Evolutionary conservation across 768 basidiomycete genomes (phyloP).

Genomic region (Kwoniella sp.): DNA sequence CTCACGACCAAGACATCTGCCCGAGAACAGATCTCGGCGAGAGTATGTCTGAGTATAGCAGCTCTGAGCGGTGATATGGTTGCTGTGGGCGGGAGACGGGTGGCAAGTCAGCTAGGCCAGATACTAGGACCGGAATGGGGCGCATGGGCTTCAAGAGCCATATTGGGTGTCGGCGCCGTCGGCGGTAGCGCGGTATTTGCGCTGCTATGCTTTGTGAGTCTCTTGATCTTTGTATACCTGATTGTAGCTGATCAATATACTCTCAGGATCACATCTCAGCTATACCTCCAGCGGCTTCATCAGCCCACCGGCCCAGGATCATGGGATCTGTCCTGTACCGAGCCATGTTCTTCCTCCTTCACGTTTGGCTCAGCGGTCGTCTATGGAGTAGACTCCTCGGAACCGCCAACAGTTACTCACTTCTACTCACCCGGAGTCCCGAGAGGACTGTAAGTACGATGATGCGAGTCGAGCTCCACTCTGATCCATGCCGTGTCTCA

Average conservation of each 20-base stretch:
- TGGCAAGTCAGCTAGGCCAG: slow-evolving; percentile 19
- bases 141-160: slow-evolving; percentile 10
- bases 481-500: slow-evolving; percentile 2
- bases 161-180: slow-evolving; percentile 24
- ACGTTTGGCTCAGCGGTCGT: slow-evolving; percentile 23
- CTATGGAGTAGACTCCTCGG: too few relatives aligned
- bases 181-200: slow-evolving; percentile 24
- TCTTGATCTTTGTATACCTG: background rate
- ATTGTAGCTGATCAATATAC: background rate
- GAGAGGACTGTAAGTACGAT: slow-evolving; percentile 29
- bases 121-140: slow-evolving; percentile 31
- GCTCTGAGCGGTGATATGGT: slow-evolving; percentile 30
- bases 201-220: slow-evolving; percentile 36
- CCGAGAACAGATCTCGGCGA: slow-evolving; percentile 15
- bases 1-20: background rate
- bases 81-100: slow-evolving; percentile 19
- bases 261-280: slow-evolving; percentile 30
- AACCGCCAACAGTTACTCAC: too few relatives aligned
- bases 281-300: background rate
- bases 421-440: slow-evolving; percentile 14
- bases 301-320: background rate
- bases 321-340: slow-evolving; percentile 13
- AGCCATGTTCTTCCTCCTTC: slow-evolving; percentile 14
- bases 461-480: too few relatives aligned
- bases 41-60: slow-evolving; percentile 25